Evolutionary conservation across 2,329 filamentous ascomycete species (phyloP).

Genomic region (Pseudocercospora ulei): DNA sequence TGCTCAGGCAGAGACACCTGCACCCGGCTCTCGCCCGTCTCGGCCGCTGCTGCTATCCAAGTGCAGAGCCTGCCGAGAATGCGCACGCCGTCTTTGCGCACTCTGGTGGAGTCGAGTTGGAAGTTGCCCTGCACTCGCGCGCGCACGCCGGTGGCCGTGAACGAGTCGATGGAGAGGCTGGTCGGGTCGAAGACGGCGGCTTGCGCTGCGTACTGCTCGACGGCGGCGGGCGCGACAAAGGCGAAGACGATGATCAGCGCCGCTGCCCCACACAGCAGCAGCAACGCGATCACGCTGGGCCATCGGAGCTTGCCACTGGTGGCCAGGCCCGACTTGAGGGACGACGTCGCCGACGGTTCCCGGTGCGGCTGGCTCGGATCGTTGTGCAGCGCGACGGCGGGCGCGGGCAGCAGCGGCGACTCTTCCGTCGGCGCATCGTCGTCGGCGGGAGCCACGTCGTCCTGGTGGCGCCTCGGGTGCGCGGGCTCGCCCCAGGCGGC

Average conservation of each 20-base stretch:
- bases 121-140: conserved; percentile 76
- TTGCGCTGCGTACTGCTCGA: conserved; percentile 78
- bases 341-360: conserved; percentile 20
- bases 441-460: conserved; percentile 9
- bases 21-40: conserved; percentile 62
- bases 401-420: conserved; percentile 17
- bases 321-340: conserved; percentile 17
- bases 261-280: conserved; percentile 53
- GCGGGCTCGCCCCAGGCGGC: conserved; percentile 11
- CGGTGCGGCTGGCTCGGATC: conserved; percentile 25
- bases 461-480: conserved; percentile 6
- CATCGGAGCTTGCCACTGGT: conserved; percentile 48
- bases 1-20: conserved; percentile 77
- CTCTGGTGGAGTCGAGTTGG: conserved; percentile 64
- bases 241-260: conserved; percentile 64
- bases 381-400: conserved; percentile 7
- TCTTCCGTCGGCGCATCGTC: conserved; percentile 15
- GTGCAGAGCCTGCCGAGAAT: conserved; percentile 69
- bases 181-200: conserved; percentile 74
- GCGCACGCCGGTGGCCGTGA: conserved; percentile 66
- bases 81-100: conserved; percentile 60
- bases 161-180: conserved; percentile 72
- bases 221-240: conserved; percentile 68
- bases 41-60: conserved; percentile 66
- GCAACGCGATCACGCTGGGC: conserved; percentile 68